phyloP scores from a whole-genome alignment of 805 yeast genomes.

The Nakazawaea siamensis region DNA sequence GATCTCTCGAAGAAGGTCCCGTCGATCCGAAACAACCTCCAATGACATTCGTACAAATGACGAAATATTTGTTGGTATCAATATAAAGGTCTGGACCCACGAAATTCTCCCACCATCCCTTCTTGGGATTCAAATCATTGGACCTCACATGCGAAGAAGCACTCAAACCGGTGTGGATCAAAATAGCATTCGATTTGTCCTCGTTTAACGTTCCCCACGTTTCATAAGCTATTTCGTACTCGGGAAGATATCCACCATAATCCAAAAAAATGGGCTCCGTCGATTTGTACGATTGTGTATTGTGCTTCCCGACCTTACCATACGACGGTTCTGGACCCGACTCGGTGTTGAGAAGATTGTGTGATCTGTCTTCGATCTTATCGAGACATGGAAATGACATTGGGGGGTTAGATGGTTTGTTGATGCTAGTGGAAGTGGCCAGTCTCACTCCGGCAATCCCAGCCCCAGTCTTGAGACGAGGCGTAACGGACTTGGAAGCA shows the following conservation, averaged over 20 bases:
- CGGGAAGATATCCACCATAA: conserved; percentile 71
- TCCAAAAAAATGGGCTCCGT: conserved; percentile 62
- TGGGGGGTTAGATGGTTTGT: conserved; percentile 46
- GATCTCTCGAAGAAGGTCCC: conserved; percentile 80
- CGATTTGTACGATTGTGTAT: conserved; percentile 53
- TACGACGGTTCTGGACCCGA: conserved; percentile 86
- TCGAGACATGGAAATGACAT: conserved; percentile 83
- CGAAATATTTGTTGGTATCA: conserved; percentile 75
- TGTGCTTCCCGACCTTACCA: conserved; percentile 53
- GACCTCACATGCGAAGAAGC: conserved; percentile 93
- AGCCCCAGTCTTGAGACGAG: conserved; percentile 11
- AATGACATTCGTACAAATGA: conserved; percentile 83
- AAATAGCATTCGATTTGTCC: conserved; percentile 60
- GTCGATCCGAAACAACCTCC: conserved; percentile 96
- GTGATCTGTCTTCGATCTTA: conserved; percentile 49
- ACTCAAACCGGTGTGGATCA: conserved; percentile 84
- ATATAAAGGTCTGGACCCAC: conserved; percentile 77
- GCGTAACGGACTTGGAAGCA: conserved; percentile 9
- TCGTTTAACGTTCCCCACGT: conserved; percentile 77
- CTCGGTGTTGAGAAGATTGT: conserved; percentile 30
- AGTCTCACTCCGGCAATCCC: conserved; percentile 5
- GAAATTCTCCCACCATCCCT: conserved; percentile 96
- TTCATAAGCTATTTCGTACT: conserved; percentile 82
- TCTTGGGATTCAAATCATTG: conserved; percentile 54
- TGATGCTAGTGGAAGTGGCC: conserved; percentile 1